phyloP scores from a whole-genome alignment of 805 yeast genomes.

The Lipomyces sp. region DNA sequence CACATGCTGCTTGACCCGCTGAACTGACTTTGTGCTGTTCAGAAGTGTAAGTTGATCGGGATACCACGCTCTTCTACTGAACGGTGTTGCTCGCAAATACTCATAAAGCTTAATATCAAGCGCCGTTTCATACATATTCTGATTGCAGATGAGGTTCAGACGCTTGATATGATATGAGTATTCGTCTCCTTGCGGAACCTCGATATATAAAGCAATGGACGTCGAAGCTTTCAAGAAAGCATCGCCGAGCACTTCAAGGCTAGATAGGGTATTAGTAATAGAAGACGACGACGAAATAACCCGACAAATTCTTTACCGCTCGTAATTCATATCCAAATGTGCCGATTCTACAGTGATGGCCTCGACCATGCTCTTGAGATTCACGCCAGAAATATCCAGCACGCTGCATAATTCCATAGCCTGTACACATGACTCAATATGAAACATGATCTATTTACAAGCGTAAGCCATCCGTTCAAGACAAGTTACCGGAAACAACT shows the following conservation, averaged over 20 bases:
- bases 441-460: conserved; percentile 12
- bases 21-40: not conserved
- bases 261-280: not conserved
- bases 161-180: conserved; percentile 11
- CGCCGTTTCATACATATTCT: conserved; percentile 13
- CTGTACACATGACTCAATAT: conserved; percentile 8
- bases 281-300: not conserved
- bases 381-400: not conserved
- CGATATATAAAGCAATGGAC: conserved; percentile 10
- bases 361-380: conserved; percentile 1
- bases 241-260: conserved; percentile 20
- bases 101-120: not conserved
- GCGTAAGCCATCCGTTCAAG: not conserved
- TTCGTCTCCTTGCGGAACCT: conserved; percentile 11
- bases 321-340: conserved; percentile 11
- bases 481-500: not conserved
- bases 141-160: conserved; percentile 15
- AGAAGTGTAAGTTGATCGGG: conserved; percentile 8
- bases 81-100: conserved; percentile 13
- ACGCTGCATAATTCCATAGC: conserved; percentile 5
- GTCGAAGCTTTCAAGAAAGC: conserved; percentile 16
- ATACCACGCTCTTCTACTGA: conserved; percentile 14
- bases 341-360: conserved; percentile 14
- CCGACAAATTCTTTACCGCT: not conserved
- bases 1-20: not conserved